Percentiles rank a stretch among this genome's conserved stretches.
Evolutionary conservation across 129 eudicot species (phyloP).

Genomic region (Pittosporum tobira): DNA sequence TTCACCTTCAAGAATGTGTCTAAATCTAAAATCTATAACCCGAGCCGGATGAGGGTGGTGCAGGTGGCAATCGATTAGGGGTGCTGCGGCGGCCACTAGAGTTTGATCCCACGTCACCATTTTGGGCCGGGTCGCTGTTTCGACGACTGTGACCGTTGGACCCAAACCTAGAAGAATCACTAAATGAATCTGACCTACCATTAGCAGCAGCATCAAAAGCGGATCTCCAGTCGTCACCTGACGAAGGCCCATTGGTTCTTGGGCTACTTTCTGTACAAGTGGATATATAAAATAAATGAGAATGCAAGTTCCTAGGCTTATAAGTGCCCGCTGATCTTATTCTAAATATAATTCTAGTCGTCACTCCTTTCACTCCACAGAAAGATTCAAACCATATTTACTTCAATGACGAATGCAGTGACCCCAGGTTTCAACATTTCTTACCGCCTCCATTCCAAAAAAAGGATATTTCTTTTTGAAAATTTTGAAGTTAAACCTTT

Average conservation of each 20-base stretch:
- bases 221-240: constrained; percentile 98
- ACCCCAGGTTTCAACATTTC: too few species aligned
- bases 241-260: constrained; percentile 42
- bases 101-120: constrained; percentile 60
- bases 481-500: too few species aligned
- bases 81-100: constrained; percentile 88
- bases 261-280: constrained; percentile 70
- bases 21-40: constrained; percentile 52
- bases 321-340: too few species aligned
- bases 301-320: neutral
- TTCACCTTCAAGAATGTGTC: constrained; percentile 13
- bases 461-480: too few species aligned
- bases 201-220: constrained; percentile 98
- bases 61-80: constrained; percentile 91
- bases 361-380: too few species aligned
- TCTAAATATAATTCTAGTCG: too few species aligned
- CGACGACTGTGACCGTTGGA: constrained; percentile 77
- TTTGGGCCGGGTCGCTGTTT: constrained; percentile 48
- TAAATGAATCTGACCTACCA: constrained; percentile 40
- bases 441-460: too few species aligned
- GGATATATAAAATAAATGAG: neutral
- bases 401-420: too few species aligned
- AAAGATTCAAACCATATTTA: too few species aligned
- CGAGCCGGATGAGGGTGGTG: constrained; percentile 74
- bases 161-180: constrained; percentile 43